Evolutionary conservation across 176 grass and related monocot genomes (phyloP), one percentile per base, ranked within the genome.

Genomic region (Dendrocalamus sinicus): DNA sequence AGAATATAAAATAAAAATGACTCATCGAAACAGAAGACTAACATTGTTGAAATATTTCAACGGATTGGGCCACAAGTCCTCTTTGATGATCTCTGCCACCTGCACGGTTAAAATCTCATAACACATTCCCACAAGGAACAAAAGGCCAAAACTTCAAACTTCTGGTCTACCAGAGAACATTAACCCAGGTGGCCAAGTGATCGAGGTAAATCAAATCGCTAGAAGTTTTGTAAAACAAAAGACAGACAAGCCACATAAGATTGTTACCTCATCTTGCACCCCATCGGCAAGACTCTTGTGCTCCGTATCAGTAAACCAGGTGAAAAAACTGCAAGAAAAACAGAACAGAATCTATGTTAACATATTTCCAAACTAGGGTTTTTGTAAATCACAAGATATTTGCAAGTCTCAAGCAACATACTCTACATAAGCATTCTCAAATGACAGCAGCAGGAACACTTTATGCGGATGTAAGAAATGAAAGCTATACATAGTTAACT

Each of bases 11-110:
- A 76, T 41, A 70, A 77, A 59, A 59, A 70, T 6, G 20, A 54
- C 65, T 70, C 50, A 86, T 22, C 55, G 23, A 44, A 41, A 58
- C 8, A 79, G 19, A 75, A 89, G 57, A 86, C 91, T 90, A 28
- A 96, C 94, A 92, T 99, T 99, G 51, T 99, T 99, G 75, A 99
- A 99, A 77, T 99, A 96, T 78, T 99, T 99, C 79, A 99, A 92
- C 50, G 97, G 97, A 81, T 99, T 99, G 58, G 97, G 97, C 97
- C 97, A 99, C 68, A 99, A 86, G 83, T 99, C 97, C 86, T 99
- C 97, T 83, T 96, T 99, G 72, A 99, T 99, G 73, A 99, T 99
- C 85, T 99, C 97, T 14, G 94, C 94, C 63, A 96, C 91, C 94
- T 96, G 89, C 94, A 88, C 32, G 79, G 8, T 59, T 65, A 45